phyloP scores from a whole-genome alignment of 352 stramenopile genomes.

The Phytophthora litchii region DNA sequence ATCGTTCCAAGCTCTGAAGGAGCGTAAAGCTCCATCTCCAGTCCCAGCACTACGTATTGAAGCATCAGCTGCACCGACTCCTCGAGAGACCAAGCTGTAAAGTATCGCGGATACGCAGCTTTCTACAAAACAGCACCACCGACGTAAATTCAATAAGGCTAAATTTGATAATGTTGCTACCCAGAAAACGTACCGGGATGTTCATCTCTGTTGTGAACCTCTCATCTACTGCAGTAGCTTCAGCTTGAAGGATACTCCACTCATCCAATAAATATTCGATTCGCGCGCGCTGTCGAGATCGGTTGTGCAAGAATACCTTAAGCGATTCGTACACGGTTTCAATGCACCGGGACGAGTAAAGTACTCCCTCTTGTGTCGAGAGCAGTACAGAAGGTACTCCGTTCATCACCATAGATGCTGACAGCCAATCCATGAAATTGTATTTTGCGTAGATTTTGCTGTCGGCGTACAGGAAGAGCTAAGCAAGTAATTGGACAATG shows the following conservation, averaged over 20 bases:
- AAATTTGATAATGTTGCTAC: background rate
- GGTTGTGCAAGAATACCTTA: conserved; percentile 81
- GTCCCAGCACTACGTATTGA: conserved; percentile 74
- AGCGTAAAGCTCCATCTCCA: conserved; percentile 84
- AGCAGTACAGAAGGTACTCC: conserved; percentile 82
- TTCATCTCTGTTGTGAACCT: conserved; percentile 84
- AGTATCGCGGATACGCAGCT: conserved; percentile 78
- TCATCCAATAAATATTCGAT: conserved; percentile 86
- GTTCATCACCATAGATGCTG: conserved; percentile 80
- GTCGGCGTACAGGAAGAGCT: conserved; percentile 87
- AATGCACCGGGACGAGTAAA: conserved; percentile 76
- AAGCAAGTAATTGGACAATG: conserved; percentile 3
- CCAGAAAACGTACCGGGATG: conserved; percentile 61
- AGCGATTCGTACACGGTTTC: conserved; percentile 87
- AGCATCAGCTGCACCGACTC: conserved; percentile 78
- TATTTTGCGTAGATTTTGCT: conserved; percentile 87
- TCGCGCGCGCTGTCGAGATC: conserved; percentile 76
- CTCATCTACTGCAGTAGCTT: conserved; percentile 76
- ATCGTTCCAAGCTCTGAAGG: conserved; percentile 71
- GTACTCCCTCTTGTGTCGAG: conserved; percentile 84
- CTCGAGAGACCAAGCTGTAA: conserved; percentile 84
- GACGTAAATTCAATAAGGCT: conserved; percentile 4
- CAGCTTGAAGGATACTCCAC: conserved; percentile 76
- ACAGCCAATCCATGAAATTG: conserved; percentile 88
- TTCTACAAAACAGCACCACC: conserved; percentile 40